Conservation (phyloP, 345 rosid genomes). For the Excoecaria cochinchinensis region DNA sequence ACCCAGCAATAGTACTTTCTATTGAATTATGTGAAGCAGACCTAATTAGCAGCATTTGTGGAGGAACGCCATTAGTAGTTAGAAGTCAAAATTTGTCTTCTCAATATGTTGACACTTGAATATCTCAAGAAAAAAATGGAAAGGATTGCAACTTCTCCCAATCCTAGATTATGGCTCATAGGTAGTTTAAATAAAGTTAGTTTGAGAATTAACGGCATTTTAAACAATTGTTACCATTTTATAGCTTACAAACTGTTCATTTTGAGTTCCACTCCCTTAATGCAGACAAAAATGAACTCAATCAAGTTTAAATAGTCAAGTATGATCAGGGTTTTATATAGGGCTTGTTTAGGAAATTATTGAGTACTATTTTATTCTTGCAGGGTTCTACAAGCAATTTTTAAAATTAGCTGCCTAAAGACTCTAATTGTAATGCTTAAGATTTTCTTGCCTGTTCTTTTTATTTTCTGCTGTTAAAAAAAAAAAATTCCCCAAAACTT, state of each 20-base stretch:
- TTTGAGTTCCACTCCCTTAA: neutral
- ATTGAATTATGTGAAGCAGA: neutral
- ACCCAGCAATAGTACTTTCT: too few relatives aligned
- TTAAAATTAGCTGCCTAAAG: neutral
- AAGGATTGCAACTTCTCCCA: neutral
- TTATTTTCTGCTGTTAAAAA: neutral
- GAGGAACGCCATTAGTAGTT: neutral
- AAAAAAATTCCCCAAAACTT: neutral
- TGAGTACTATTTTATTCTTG: neutral
- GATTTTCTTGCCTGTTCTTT: neutral
- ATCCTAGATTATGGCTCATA: neutral
- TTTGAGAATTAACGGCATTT: neutral
- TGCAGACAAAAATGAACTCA: neutral
- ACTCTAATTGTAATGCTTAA: neutral
- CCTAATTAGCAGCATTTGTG: neutral
- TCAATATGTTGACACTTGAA: neutral
- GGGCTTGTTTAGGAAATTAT: neutral
- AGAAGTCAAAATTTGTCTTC: neutral
- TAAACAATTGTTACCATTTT: neutral
- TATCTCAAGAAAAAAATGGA: neutral
- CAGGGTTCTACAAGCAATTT: neutral
- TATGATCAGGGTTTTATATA: neutral
- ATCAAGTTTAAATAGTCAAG: neutral
- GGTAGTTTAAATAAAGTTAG: neutral
- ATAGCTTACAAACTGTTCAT: neutral